Evolutionary conservation across 2,329 filamentous ascomycete species (phyloP).

Genomic region (Microdochium nivale): DNA sequence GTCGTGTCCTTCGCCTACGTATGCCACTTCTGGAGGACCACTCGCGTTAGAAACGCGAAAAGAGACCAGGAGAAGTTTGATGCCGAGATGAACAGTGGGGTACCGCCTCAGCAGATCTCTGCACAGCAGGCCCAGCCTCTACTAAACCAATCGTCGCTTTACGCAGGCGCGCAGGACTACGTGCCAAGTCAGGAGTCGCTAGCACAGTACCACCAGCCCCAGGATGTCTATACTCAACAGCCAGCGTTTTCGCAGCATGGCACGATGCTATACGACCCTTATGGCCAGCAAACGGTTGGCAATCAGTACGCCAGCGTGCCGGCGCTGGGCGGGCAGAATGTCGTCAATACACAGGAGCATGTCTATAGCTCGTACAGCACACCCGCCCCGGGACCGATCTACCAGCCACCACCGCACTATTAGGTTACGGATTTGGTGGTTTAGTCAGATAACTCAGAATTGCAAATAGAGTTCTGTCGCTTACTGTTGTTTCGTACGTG

Average conservation of each 20-base stretch:
- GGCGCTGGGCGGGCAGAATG: neutral
- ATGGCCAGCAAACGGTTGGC: neutral
- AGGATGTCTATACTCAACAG: neutral
- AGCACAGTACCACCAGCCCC: neutral
- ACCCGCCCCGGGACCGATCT: too few species aligned
- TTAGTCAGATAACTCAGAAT: too few species aligned
- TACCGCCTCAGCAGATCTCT: conserved; percentile 4
- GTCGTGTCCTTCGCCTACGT: conserved; percentile 20
- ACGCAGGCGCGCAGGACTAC: neutral
- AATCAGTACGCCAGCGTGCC: neutral
- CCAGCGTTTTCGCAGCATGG: neutral
- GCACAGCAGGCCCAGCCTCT: conserved; percentile 10
- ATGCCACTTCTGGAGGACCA: conserved; percentile 10
- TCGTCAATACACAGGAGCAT: neutral
- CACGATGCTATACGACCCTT: neutral
- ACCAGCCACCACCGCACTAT: too few species aligned
- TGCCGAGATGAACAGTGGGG: conserved; percentile 6
- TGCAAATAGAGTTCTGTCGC: too few species aligned
- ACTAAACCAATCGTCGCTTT: conserved; percentile 4
- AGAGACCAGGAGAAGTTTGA: neutral
- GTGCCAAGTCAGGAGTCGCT: neutral
- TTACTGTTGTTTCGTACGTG: too few species aligned
- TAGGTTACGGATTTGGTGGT: too few species aligned
- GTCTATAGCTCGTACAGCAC: too few species aligned
- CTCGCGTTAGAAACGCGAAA: neutral